These are phyloP conservation scores for Penicillium cosmopolitanum DNA, from an alignment of 495 filamentous ascomycete genomes.

Conservation along the genomic window DNA sequence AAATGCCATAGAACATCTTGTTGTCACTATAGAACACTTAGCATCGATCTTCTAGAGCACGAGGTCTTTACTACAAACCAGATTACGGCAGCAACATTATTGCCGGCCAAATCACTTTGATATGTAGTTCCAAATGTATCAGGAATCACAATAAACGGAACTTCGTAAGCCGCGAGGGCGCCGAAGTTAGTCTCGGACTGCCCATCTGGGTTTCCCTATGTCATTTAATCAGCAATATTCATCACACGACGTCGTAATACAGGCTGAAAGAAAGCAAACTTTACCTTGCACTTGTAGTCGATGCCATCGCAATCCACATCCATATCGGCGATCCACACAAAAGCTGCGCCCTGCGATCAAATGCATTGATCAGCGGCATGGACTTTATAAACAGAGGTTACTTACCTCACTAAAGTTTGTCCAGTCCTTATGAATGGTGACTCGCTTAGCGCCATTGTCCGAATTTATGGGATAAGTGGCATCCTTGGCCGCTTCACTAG, in stretches of 20 bases:
- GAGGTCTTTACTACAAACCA: constrained; percentile 26
- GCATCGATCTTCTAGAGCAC: not conserved
- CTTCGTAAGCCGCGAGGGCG: constrained; percentile 43
- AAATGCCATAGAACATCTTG: constrained; percentile 47
- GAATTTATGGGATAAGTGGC: constrained; percentile 32
- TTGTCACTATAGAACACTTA: constrained; percentile 21
- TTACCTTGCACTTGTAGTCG: constrained; percentile 36
- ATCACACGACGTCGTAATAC: not conserved
- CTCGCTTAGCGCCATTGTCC: constrained; percentile 18
- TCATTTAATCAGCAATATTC: not conserved
- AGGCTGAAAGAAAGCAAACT: not conserved
- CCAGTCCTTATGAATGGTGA: constrained; percentile 42
- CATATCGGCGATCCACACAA: constrained; percentile 43
- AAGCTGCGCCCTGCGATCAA: constrained; percentile 34
- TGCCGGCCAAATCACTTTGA: constrained; percentile 29
- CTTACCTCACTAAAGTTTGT: constrained; percentile 26
- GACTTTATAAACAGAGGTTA: not conserved
- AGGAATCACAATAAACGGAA: constrained; percentile 44
- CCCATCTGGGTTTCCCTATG: constrained; percentile 41
- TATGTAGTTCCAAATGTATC: constrained; percentile 34
- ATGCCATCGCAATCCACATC: constrained; percentile 46
- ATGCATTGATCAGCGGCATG: not conserved
- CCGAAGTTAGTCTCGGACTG: constrained; percentile 39
- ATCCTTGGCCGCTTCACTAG: constrained; percentile 26
- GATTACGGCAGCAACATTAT: constrained; percentile 44